These are phyloP conservation scores for Acanthamoeba triangularis DNA, from an alignment of 208 protist species.

Conservation along the genomic window DNA sequence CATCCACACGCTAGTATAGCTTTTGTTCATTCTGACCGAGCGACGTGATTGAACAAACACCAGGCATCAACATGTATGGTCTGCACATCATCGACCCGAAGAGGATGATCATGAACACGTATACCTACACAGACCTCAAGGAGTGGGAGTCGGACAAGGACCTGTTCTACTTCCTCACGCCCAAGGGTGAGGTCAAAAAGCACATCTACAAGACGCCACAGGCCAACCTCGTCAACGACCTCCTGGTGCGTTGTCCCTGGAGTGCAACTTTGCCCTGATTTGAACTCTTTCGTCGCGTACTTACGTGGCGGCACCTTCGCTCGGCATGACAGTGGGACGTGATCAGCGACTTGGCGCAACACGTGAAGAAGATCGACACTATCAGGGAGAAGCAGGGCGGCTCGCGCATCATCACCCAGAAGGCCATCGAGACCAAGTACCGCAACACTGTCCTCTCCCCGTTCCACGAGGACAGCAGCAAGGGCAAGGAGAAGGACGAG, in stretches of 20 bases:
- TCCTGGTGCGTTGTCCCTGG: constrained; percentile 1
- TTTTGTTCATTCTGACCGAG: neutral
- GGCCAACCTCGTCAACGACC: constrained; percentile 69
- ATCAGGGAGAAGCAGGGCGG: constrained; percentile 76
- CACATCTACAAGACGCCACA: constrained; percentile 72
- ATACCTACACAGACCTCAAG: constrained; percentile 73
- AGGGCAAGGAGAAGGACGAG: constrained; percentile 19
- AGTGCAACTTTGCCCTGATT: neutral
- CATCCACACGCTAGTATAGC: neutral
- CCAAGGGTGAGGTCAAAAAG: constrained; percentile 71
- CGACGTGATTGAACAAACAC: neutral
- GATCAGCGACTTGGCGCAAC: constrained; percentile 62
- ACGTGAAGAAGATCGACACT: constrained; percentile 77
- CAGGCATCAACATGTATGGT: constrained; percentile 73
- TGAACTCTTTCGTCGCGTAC: too few species aligned
- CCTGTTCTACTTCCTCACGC: constrained; percentile 69
- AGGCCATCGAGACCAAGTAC: constrained; percentile 19
- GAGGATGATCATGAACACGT: constrained; percentile 77
- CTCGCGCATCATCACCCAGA: constrained; percentile 25
- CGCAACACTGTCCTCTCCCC: neutral
- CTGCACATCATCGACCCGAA: constrained; percentile 74
- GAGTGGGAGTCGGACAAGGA: constrained; percentile 72
- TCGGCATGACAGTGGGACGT: constrained; percentile 31
- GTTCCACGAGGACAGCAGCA: neutral
- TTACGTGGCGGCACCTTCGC: neutral